Conservation (phyloP, 306 rosid genomes). For the Rosa rugosa region DNA sequence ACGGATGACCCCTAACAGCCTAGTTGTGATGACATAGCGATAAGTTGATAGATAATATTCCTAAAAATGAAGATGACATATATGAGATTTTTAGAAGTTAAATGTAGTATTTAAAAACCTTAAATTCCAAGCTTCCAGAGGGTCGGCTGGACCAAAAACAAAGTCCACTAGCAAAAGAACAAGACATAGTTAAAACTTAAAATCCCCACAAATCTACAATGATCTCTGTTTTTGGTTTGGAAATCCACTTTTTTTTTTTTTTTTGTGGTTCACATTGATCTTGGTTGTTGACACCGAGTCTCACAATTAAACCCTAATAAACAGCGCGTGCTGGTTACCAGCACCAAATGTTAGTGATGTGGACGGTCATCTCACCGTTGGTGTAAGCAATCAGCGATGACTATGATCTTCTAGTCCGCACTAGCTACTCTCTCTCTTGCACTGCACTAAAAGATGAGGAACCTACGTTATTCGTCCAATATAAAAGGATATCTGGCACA, state of each 20-base stretch:
- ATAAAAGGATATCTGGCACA: not conserved
- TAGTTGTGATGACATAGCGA: not conserved
- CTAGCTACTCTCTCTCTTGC: not conserved
- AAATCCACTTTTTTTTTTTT: not conserved
- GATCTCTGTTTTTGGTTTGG: not conserved
- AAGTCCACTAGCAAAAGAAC: not conserved
- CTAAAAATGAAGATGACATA: not conserved
- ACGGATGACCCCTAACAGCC: not conserved
- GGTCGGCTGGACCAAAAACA: not conserved
- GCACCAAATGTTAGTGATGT: not conserved
- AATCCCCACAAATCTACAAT: not conserved
- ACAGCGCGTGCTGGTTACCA: not conserved
- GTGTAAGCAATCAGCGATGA: not conserved
- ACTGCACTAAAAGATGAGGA: not conserved
- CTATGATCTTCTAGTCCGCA: not conserved
- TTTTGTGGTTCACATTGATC: too few species aligned
- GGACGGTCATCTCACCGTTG: not conserved
- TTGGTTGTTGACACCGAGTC: not conserved
- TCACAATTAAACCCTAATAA: not conserved
- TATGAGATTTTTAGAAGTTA: not conserved
- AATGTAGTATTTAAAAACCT: not conserved
- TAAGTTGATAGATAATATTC: not conserved
- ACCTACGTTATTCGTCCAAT: not conserved
- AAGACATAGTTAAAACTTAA: not conserved
- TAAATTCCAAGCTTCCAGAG: not conserved